Percentiles rank a stretch among this genome's conserved stretches.
Conservation (phyloP, 441 rosid genomes). For the Cnidoscolus chayamansa region DNA sequence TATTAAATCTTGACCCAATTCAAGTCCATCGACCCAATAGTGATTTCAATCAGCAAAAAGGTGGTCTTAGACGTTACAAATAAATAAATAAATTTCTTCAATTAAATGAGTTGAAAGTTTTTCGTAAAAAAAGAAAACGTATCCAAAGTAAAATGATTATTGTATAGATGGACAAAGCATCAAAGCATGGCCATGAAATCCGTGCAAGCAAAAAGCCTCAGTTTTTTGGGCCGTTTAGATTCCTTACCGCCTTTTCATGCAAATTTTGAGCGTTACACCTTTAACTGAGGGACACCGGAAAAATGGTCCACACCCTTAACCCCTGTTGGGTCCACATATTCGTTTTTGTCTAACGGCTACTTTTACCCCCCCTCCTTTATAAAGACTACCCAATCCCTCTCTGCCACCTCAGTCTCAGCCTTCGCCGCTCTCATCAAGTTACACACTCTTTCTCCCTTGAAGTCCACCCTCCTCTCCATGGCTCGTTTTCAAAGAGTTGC, state of each 20-base stretch:
- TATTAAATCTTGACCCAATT: no score
- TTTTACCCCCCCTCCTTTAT: constrained; percentile 19
- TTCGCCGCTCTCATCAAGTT: not conserved
- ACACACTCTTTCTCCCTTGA: not conserved
- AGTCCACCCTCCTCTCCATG: constrained; percentile 13
- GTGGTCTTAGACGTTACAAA: no score
- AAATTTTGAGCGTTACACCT: not conserved
- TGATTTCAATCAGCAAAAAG: no score
- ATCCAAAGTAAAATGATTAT: no score
- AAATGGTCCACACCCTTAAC: constrained; percentile 9
- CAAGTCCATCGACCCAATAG: no score
- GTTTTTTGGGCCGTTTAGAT: constrained; percentile 8
- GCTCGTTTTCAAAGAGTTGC: constrained; percentile 26
- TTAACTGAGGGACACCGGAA: no score
- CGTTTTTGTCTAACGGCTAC: constrained; percentile 42
- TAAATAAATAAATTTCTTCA: no score
- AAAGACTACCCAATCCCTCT: constrained; percentile 8
- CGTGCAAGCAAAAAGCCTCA: not conserved
- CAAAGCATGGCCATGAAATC: no score
- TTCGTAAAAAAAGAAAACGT: no score
- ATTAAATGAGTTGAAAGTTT: no score
- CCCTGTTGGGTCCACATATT: constrained; percentile 15
- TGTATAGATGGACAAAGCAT: not conserved
- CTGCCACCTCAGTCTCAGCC: not conserved
- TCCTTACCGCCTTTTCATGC: not conserved